These are phyloP conservation scores for Hyaloscypha finlandica DNA, from an alignment of 495 filamentous ascomycete species.

Conservation along the genomic window DNA sequence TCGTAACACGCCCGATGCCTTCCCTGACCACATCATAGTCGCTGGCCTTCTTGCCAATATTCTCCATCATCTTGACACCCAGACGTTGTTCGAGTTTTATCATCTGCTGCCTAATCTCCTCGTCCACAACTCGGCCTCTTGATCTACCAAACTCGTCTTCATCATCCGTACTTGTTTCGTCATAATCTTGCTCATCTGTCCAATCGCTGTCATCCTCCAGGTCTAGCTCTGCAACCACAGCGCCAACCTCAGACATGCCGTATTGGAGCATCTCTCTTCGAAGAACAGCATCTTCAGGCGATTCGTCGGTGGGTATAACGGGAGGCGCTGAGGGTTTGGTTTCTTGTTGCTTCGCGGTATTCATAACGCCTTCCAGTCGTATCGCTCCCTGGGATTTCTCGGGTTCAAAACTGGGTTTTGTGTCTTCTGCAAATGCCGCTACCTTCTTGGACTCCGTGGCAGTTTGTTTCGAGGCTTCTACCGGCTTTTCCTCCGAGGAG, in stretches of 20 bases:
- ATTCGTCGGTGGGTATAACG: conserved; percentile 63
- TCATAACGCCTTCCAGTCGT: conserved; percentile 51
- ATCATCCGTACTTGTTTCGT: conserved; percentile 52
- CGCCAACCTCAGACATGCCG: conserved; percentile 76
- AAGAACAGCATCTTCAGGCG: conserved; percentile 74
- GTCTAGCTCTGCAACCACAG: conserved; percentile 91
- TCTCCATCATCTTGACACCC: conserved; percentile 56
- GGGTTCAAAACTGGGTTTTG: conserved; percentile 46
- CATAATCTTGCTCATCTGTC: conserved; percentile 55
- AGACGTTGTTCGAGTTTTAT: conserved; percentile 77
- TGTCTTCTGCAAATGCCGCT: conserved; percentile 48
- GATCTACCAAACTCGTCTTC: conserved; percentile 70
- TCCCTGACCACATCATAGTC: conserved; percentile 33
- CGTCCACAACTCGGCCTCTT: conserved; percentile 59
- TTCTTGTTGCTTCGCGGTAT: conserved; percentile 44
- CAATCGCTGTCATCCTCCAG: conserved; percentile 69
- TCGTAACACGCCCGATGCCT: conserved; percentile 42
- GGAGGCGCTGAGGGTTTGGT: conserved; percentile 39
- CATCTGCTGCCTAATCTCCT: conserved; percentile 78
- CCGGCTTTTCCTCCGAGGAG: neutral
- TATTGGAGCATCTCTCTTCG: conserved; percentile 93
- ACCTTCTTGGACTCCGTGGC: conserved; percentile 29
- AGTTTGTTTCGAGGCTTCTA: neutral
- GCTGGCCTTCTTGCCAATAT: conserved; percentile 49
- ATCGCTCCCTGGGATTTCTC: conserved; percentile 41